A percentile compares a stretch with the other conserved stretches of the same genome.
These are phyloP conservation scores for Ophiostoma ips DNA, from an alignment of 2,329 filamentous ascomycete genomes.

Conservation along the genomic window DNA sequence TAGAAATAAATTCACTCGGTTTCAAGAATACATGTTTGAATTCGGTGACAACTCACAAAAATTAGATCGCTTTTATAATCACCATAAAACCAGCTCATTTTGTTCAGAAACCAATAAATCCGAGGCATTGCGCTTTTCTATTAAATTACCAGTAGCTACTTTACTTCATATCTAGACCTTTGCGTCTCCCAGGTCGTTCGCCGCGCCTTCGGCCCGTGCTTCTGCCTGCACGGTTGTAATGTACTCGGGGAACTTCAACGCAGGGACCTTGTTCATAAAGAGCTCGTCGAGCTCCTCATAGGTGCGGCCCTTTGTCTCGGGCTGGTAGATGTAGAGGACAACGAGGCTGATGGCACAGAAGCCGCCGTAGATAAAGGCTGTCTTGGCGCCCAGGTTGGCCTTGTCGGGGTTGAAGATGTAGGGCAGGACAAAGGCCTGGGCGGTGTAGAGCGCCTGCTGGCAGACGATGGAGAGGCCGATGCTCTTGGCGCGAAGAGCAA, in stretches of 20 bases:
- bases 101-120: no score
- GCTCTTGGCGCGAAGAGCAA: slow-evolving; percentile 30
- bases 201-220: background rate
- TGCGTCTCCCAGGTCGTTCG: no score
- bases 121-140: no score
- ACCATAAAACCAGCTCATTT: no score
- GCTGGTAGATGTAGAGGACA: slow-evolving; percentile 29
- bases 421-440: slow-evolving; percentile 29
- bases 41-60: no score
- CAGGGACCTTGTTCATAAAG: slow-evolving; percentile 17
- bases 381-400: slow-evolving; percentile 22
- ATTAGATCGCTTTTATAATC: no score
- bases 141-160: no score
- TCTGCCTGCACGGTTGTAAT: background rate
- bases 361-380: slow-evolving; percentile 24
- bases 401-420: slow-evolving; percentile 17
- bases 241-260: slow-evolving; percentile 11
- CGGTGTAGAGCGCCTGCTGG: slow-evolving; percentile 26
- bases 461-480: slow-evolving; percentile 30
- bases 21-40: no score
- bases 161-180: no score
- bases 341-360: slow-evolving; percentile 17
- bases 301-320: slow-evolving; percentile 30
- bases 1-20: no score
- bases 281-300: slow-evolving; percentile 36